These are phyloP conservation scores for Marasmius fiardii DNA, from an alignment of 1,284 basidiomycete species.

Conservation along the genomic window DNA sequence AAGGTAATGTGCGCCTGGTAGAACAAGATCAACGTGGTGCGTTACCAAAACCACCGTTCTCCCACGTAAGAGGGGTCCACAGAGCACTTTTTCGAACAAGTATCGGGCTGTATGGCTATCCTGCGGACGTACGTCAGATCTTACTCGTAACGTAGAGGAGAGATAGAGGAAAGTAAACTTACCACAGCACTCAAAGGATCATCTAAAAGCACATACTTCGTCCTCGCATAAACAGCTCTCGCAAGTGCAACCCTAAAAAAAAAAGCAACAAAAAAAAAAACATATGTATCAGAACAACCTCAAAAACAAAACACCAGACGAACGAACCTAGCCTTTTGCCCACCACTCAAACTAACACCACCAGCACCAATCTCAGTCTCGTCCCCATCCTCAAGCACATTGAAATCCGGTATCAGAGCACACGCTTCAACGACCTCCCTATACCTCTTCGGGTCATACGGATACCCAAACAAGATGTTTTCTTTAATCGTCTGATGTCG, in stretches of 20 bases:
- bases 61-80: conserved; percentile 51
- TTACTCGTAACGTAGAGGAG: background rate
- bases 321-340: no score
- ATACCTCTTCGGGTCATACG: conserved; percentile 52
- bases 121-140: conserved; percentile 26
- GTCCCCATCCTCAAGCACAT: conserved; percentile 62
- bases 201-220: conserved; percentile 15
- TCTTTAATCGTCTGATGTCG: conserved; percentile 48
- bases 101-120: conserved; percentile 75
- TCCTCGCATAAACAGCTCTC: no score
- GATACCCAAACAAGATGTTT: conserved; percentile 59
- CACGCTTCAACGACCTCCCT: conserved; percentile 53
- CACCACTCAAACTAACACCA: no score
- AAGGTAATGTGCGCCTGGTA: conserved; percentile 66
- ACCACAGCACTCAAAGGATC: conserved; percentile 17
- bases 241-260: conserved; percentile 44
- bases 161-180: background rate
- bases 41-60: conserved; percentile 73
- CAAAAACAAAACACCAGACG: background rate
- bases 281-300: conserved; percentile 12
- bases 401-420: conserved; percentile 60
- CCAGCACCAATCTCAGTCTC: conserved; percentile 33
- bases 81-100: conserved; percentile 64
- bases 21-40: conserved; percentile 72
- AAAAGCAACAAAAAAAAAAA: no score